Percentiles rank a stretch among this genome's conserved stretches.
Evolutionary conservation across 257 asterid species (phyloP).

Genomic region (Handroanthus guayacan): DNA sequence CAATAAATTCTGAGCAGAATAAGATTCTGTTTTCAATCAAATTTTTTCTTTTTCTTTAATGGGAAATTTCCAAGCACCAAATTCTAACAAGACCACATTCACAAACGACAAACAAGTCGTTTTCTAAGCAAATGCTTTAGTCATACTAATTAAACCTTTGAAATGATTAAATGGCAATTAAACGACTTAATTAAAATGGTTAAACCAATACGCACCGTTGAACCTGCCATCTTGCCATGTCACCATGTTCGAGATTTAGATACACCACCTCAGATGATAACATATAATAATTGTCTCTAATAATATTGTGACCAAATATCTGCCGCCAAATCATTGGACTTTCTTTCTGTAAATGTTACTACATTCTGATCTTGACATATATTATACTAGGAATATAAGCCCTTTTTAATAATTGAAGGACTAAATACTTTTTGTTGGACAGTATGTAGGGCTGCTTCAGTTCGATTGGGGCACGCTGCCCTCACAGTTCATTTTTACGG

Average conservation of each 20-base stretch:
- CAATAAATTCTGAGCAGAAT: too few species aligned
- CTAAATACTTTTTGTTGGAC: too few species aligned
- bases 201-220: conserved; percentile 15
- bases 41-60: too few species aligned
- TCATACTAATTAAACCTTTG: neutral
- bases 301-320: neutral
- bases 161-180: conserved; percentile 24
- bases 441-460: neutral
- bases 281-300: neutral
- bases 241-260: conserved; percentile 4
- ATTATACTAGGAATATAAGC: neutral
- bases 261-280: neutral
- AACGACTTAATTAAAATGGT: neutral
- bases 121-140: conserved; percentile 18
- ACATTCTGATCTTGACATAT: neutral
- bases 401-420: neutral
- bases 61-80: too few species aligned
- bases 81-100: neutral
- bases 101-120: neutral
- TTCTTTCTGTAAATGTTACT: neutral
- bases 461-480: neutral
- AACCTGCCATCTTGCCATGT: conserved; percentile 16
- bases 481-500: neutral
- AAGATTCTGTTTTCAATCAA: too few species aligned
- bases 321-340: neutral